Base-by-base conservation (phyloP, 805 yeast species). In the Candida qinlingensis region DNA sequence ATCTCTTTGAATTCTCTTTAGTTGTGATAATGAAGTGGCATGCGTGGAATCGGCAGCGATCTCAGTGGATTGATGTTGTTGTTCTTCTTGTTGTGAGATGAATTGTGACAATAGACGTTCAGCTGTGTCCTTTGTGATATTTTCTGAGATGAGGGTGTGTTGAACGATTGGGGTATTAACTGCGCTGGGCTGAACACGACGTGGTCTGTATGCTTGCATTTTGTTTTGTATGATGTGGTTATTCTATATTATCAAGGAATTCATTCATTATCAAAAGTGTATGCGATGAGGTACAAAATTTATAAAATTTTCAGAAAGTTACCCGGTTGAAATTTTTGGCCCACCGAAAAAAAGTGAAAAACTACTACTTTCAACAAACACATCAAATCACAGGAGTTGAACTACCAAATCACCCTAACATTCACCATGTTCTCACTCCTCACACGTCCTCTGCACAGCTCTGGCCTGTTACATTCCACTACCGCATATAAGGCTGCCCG, bases 1-100 rank as follows among this genome's bases (percentile, higher is more conserved):
- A 54, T 85, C 88, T 67, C 96, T 76, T 61, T 84, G 92, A 38
- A 86, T 71, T 62, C 96, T 75, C 58, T 73, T 76, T 58, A 87
- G 71, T 69, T 87, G 96, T 49, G 86, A 61, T 9, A 72, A 28
- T 5, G 71, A 63, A 26, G 61, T 63, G 47, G 45, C 64, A 40
- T 44, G 67, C 59, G 37, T 34, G 28, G 47, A 19, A 28, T 49
- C 45, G 2, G 39, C 7, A 6, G 48, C 25, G 36, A n/a, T 36
- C 19, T 33, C 30, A 46, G 37, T 39, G 48, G 42, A 8, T 25
- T 46, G 35, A 48, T 64, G 26, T 59, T 57, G 42, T 61, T 60
- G 41, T 58, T 49, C 55, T 39, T 56, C 62, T 30, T 55, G 58
- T 12, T 43, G 44, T 12, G 61, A 63, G 45, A 80, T 69, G 59